A percentile compares a stretch with the other conserved stretches of the same genome.
Conservation (phyloP, 2,329 filamentous ascomycete species). For the Neoarthrinium moseri region DNA sequence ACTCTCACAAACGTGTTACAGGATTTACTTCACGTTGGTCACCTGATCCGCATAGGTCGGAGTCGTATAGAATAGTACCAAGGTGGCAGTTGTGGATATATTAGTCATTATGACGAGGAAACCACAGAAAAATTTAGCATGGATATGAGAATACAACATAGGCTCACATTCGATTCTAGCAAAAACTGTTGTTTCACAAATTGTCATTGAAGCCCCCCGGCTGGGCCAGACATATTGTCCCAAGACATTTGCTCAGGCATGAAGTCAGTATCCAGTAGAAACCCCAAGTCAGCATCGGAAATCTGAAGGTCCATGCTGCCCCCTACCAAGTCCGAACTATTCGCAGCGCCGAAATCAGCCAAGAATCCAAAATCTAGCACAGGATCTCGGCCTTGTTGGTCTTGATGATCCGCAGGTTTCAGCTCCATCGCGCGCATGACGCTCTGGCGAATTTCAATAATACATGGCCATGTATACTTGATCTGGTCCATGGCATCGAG, state of each 20-base stretch:
- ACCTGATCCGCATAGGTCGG: too few relatives aligned
- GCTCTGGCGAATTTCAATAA: conserved; percentile 38
- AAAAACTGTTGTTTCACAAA: too few relatives aligned
- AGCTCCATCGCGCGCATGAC: conserved; percentile 20
- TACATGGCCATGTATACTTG: conserved; percentile 46
- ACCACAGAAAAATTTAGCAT: too few relatives aligned
- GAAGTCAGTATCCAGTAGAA: conserved; percentile 9
- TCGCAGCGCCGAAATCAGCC: conserved; percentile 7
- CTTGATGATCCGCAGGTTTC: conserved; percentile 7
- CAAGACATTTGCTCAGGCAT: conserved; percentile 5
- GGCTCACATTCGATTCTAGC: too few relatives aligned
- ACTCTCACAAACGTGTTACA: too few relatives aligned
- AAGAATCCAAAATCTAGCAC: conserved; percentile 23
- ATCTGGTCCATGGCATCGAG: conserved; percentile 51
- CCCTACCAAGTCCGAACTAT: background rate
- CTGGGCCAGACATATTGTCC: background rate
- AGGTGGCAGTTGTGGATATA: too few relatives aligned
- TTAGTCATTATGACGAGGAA: too few relatives aligned
- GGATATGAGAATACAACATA: too few relatives aligned
- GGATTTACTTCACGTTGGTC: too few relatives aligned
- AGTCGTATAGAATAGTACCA: too few relatives aligned
- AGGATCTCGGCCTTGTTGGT: conserved; percentile 13
- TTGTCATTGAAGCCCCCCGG: too few relatives aligned
- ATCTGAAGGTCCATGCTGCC: conserved; percentile 4
- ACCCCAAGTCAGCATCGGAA: conserved; percentile 10